phyloP scores from a whole-genome alignment of 768 basidiomycete species.

The Boletus tomentosulus region DNA sequence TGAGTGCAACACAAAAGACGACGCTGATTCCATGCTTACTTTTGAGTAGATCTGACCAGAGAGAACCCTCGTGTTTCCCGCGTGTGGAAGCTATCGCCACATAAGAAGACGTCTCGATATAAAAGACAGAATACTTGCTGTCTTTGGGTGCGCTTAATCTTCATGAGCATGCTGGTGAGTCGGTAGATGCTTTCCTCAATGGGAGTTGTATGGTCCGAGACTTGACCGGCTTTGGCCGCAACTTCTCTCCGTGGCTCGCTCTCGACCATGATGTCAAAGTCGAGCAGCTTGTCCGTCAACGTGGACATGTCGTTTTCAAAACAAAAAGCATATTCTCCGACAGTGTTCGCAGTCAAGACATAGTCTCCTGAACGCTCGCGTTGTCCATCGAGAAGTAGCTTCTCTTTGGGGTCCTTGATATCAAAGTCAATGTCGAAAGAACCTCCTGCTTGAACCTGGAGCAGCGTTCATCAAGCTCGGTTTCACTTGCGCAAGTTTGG shows the following conservation, averaged over 20 bases:
- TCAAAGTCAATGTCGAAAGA: conserved; percentile 95
- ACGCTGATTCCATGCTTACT: conserved; percentile 38
- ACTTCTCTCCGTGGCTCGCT: conserved; percentile 89
- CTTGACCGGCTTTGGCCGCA: conserved; percentile 82
- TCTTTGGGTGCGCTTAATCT: conserved; percentile 90
- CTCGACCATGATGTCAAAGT: conserved; percentile 98
- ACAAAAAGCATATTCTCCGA: conserved; percentile 93
- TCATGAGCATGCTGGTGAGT: conserved; percentile 80
- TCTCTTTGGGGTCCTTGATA: conserved; percentile 87
- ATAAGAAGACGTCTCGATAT: conserved; percentile 1
- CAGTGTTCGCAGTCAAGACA: conserved; percentile 88
- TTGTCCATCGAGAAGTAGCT: conserved; percentile 79
- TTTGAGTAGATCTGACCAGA: conserved; percentile 85
- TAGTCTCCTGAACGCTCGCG: conserved; percentile 96
- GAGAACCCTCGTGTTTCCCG: conserved; percentile 93
- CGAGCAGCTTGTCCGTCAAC: conserved; percentile 89
- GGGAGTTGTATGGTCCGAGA: conserved; percentile 88
- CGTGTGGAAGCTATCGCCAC: conserved; percentile 75
- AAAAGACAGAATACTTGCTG: conserved; percentile 52
- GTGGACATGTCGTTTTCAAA: conserved; percentile 98
- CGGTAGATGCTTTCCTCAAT: conserved; percentile 96
- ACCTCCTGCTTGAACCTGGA: conserved; percentile 91
- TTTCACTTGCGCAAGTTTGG: neutral
- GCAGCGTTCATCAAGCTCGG: neutral
- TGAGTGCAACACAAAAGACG: neutral